Evolutionary conservation across 768 basidiomycete genomes (phyloP), one percentile per base, ranked within the genome.

Genomic region (Boletus pseudopeckii): DNA sequence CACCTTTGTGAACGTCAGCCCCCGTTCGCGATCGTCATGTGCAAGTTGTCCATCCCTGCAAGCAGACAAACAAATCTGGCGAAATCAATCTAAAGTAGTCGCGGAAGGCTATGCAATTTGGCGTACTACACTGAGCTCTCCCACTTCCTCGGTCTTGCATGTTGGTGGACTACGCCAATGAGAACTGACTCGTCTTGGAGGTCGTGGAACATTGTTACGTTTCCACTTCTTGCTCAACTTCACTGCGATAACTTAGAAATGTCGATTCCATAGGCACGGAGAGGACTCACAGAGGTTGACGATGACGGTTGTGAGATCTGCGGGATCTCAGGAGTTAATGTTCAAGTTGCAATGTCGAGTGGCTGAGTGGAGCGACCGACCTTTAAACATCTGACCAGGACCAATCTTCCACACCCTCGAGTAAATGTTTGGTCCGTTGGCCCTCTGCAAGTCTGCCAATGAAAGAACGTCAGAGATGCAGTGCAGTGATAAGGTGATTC

Each of bases 1-100:
- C 17, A 68, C 66, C 66, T 59, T 65, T 14, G 66, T 67, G 36
- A 68, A 65, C 8, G 68, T 68, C 10, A 55, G 13, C 24, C 36
- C 48, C 30, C 37, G 56, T 42, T 48, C 44, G 13, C 52, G 37
- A 37, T 68, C 64, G 38, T 68, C 67, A 14, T 57, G 54, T 6
- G 69, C 66, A 18, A 40, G 4, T 5, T 69, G 64, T 13, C 45
- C 46, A n/a, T 70, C 66, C 11, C 60, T 58, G 42, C 66, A 68
- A 6, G 67, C 64, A 0, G 66, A 66, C 18, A 70, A 33, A 37
- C 59, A 70, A 10, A 70, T 61, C 66, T 68, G 17, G 13, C 0
- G 3, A 13, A 11, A 18, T 1, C 32, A 20, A 20, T 26, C n/a
- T n/a, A 17, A 44, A 8, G 5, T 22, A 14, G 13, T 2, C 6